Conservation (phyloP, 2,329 filamentous ascomycete genomes). For the Fusarium sp. region DNA sequence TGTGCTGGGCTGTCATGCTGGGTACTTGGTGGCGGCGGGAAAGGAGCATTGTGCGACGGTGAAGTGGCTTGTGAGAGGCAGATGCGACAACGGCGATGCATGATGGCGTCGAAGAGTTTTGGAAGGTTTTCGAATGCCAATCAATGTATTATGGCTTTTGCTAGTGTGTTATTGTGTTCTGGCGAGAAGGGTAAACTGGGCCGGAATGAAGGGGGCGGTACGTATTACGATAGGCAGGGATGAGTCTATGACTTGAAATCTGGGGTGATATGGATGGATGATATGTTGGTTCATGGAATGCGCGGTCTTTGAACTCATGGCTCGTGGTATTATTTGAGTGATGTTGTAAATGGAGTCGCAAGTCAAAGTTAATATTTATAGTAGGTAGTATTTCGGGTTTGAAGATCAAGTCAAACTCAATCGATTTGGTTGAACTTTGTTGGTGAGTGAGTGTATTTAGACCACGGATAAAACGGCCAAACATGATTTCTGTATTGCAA, state of each 20-base stretch:
- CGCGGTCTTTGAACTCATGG: constrained; percentile 1
- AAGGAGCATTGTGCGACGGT: constrained; percentile 17
- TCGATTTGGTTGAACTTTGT: constrained; percentile 27
- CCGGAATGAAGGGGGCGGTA: constrained; percentile 31
- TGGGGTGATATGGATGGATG: constrained; percentile 13
- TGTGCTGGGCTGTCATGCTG: background rate
- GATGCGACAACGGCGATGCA: constrained; percentile 31
- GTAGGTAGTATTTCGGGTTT: constrained; percentile 10
- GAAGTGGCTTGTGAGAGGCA: constrained; percentile 10
- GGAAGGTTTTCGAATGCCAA: constrained; percentile 4
- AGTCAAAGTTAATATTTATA: background rate
- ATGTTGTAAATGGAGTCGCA: background rate
- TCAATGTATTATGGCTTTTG: background rate
- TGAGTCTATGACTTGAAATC: constrained; percentile 19
- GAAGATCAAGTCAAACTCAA: constrained; percentile 29
- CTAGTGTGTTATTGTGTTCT: background rate
- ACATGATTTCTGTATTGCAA: background rate
- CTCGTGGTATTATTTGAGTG: background rate
- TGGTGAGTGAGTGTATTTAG: constrained; percentile 1
- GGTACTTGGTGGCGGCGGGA: constrained; percentile 26
- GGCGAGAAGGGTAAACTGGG: constrained; percentile 20
- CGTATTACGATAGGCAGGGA: constrained; percentile 19
- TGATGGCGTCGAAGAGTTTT: constrained; percentile 32
- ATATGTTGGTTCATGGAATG: background rate
- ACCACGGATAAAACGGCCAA: background rate